phyloP scores from a whole-genome alignment of 1,139 yeast species.

The Magnusiomyces fungicola region DNA sequence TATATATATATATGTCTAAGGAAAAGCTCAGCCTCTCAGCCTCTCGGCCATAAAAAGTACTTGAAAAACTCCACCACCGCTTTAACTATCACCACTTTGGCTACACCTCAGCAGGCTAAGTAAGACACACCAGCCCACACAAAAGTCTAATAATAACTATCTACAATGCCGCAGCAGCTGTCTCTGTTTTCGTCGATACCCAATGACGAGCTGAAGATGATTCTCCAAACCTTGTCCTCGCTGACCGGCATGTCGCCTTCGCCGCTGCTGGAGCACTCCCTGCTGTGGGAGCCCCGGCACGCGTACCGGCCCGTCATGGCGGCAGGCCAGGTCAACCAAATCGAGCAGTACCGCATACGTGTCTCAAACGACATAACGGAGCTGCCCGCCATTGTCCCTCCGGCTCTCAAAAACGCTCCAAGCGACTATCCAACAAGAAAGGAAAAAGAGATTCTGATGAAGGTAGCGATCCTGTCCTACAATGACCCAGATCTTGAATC shows the following conservation, averaged over 20 bases:
- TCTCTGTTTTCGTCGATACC: conserved; percentile 29
- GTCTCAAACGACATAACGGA: conserved; percentile 14
- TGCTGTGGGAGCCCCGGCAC: conserved; percentile 30
- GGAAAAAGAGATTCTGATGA: neutral
- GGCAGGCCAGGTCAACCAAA: conserved; percentile 32
- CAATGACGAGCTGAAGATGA: conserved; percentile 28
- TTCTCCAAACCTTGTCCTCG: conserved; percentile 31
- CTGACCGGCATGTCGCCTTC: conserved; percentile 33
- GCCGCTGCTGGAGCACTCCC: conserved; percentile 23
- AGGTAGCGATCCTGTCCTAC: neutral
- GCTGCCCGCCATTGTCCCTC: neutral
- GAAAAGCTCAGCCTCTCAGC: no score
- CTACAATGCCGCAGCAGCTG: conserved; percentile 32
- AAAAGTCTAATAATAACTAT: neutral
- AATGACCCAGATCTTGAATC: neutral
- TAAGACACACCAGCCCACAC: no score
- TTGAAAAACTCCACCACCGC: no score
- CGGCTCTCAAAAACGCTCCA: neutral
- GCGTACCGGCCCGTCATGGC: conserved; percentile 28
- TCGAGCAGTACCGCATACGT: conserved; percentile 33
- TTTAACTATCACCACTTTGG: no score
- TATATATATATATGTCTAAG: no score
- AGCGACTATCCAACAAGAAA: neutral
- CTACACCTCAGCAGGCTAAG: no score
- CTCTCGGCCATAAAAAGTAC: no score